phyloP scores from a whole-genome alignment of 345 rosid species.

The Arabis hirsuta region DNA sequence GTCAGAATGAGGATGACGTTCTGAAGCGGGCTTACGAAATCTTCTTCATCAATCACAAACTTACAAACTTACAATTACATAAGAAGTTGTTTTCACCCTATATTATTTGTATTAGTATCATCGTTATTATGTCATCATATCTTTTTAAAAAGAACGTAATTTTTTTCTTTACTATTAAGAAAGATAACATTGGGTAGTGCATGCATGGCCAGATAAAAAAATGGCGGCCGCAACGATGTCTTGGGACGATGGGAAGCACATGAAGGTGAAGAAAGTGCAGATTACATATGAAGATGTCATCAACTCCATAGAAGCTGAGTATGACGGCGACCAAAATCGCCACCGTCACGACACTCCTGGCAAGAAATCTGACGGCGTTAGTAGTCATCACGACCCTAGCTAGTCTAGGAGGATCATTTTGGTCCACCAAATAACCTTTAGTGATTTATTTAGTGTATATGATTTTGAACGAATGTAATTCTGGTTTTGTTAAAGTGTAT shows the following conservation, averaged over 20 bases:
- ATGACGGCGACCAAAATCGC: conserved; percentile 26
- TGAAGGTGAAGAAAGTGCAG: conserved; percentile 43
- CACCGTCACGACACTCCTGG: conserved; percentile 37
- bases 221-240: conserved; percentile 45
- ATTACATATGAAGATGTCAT: conserved; percentile 44
- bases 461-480: not conserved
- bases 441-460: not conserved
- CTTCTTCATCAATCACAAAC: no score
- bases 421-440: not conserved
- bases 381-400: conserved; percentile 12
- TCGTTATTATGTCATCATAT: no score
- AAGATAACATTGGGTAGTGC: not conserved
- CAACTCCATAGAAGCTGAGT: conserved; percentile 41
- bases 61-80: not conserved
- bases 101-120: no score
- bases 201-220: conserved; percentile 14
- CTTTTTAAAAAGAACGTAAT: not conserved
- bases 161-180: not conserved
- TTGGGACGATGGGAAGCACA: conserved; percentile 45
- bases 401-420: not conserved
- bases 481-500: not conserved
- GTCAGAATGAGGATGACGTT: no score
- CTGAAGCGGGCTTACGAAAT: no score
- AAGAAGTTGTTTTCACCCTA: not conserved
- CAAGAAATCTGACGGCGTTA: conserved; percentile 40